A percentile compares a stretch with the other conserved stretches of the same genome.
phyloP scores from a whole-genome alignment of 1,139 yeast species.

The Pichia sp. region DNA sequence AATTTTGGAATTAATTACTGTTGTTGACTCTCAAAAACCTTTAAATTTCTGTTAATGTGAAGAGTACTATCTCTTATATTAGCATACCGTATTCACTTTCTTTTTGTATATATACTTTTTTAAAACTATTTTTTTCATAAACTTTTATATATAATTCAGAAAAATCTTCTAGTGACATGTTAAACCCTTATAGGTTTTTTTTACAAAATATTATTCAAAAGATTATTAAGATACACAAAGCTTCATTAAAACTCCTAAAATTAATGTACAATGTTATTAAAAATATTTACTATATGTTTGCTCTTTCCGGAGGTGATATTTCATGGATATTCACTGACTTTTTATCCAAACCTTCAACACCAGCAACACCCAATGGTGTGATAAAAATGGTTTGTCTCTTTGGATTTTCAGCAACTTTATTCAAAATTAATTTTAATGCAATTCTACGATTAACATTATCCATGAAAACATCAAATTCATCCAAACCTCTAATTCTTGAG shows the following conservation, averaged over 20 bases:
- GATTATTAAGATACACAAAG: too few relatives aligned
- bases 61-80: not conserved
- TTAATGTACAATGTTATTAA: not conserved
- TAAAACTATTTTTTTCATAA: not conserved
- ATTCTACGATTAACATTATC: constrained; percentile 84
- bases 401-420: constrained; percentile 54
- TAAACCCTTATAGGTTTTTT: too few relatives aligned
- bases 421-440: constrained; percentile 69
- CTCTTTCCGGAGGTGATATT: constrained; percentile 43
- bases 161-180: too few relatives aligned
- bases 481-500: constrained; percentile 79
- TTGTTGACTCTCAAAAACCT: not conserved
- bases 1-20: not conserved
- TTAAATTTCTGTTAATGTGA: not conserved
- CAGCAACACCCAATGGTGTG: constrained; percentile 90
- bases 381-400: constrained; percentile 85
- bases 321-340: constrained; percentile 64
- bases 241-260: not conserved
- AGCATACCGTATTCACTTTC: not conserved
- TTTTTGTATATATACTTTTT: not conserved
- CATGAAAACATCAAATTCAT: constrained; percentile 98
- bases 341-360: constrained; percentile 59
- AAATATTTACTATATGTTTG: constrained; percentile 4
- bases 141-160: not conserved
- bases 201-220: too few relatives aligned